These are phyloP conservation scores for Cnidoscolus chayamansa DNA, from an alignment of 441 rosid genomes.

Conservation along the genomic window DNA sequence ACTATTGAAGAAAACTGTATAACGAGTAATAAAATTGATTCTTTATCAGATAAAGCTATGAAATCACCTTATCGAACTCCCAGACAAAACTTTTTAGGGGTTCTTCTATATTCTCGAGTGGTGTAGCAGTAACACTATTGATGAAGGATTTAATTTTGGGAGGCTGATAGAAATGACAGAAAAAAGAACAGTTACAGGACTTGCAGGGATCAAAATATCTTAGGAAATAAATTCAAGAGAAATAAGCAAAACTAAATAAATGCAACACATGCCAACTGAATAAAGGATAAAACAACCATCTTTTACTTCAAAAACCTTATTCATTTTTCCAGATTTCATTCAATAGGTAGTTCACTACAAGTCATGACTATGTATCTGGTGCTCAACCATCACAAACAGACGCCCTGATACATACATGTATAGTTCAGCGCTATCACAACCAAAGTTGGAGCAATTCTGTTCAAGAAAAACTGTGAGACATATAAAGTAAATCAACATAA, in stretches of 20 bases:
- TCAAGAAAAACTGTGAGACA: not conserved
- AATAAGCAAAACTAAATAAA: not conserved
- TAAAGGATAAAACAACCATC: not conserved
- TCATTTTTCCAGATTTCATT: not conserved
- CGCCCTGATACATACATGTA: too few species aligned
- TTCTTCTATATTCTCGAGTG: slow-evolving; percentile 73
- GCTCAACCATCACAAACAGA: not conserved
- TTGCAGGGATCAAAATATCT: slow-evolving; percentile 12
- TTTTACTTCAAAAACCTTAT: slow-evolving; percentile 11
- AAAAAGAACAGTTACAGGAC: slow-evolving; percentile 17
- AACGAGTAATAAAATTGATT: not conserved
- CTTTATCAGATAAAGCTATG: slow-evolving; percentile 15
- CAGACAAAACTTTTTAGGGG: slow-evolving; percentile 73
- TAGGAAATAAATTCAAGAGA: slow-evolving; percentile 13
- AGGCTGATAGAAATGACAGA: slow-evolving; percentile 59
- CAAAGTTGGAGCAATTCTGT: not conserved
- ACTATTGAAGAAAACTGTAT: not conserved
- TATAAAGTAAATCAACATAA: not conserved
- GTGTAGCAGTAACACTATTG: slow-evolving; percentile 57
- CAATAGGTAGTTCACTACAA: not conserved
- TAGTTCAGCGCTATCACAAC: not conserved
- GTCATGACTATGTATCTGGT: not conserved
- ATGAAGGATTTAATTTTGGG: slow-evolving; percentile 85
- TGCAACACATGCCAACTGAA: not conserved
- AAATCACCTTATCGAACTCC: slow-evolving; percentile 86